Base-by-base conservation (phyloP, 2,329 filamentous ascomycete genomes). In the Sphaerostilbella broomeana region DNA sequence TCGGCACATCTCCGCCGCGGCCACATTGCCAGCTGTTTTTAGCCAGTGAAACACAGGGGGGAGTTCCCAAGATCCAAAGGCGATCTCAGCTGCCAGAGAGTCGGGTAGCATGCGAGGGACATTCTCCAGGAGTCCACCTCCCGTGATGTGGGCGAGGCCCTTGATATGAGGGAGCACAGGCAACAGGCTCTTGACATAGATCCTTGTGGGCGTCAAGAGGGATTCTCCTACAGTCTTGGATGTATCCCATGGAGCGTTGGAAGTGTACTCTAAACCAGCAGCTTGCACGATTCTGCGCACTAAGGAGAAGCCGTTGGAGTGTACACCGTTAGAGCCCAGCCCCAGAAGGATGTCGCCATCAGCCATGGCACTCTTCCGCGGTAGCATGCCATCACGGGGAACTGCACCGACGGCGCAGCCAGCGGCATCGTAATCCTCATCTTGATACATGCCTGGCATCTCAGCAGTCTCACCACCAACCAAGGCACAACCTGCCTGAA, bases 251-350 rank as follows among this genome's bases (percentile, higher is more conserved):
- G 92, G 92, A 2, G 84, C 82, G 2, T 72, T 58, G 50, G 84
- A 79, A 10, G 74, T 70, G 67, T 89, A 95, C 29, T 67, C 67
- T 4, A 97, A 69, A 4, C 80, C 79, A 24, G 81, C 76, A 43
- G 74, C 73, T 51, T 86, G 79, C 47, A 97, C 73, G 54, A 97
- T 89, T 58, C 86, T 86, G 46, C 92, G 84, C 22, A 97, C 84
- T n/a, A 98, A 81, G 0, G 89, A 95, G 71, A 94, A 98, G 34
- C 92, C 92, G 63, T 98, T 98, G 22, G 89, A 95, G 70, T 98
- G 92, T 2, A 90, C 78, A 21, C 92, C 92, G 42, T 78, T 85
- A 17, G 88, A 95, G 9, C 77, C 81, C 9, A 98, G 72, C 16
- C 88, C 92, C 5, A 98, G 71, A 2, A 98, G 75, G 4, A 95